A percentile compares a stretch with the other conserved stretches of the same genome.
phyloP scores from a whole-genome alignment of 78 protist genomes.

The Cavenderia fasciculata region DNA sequence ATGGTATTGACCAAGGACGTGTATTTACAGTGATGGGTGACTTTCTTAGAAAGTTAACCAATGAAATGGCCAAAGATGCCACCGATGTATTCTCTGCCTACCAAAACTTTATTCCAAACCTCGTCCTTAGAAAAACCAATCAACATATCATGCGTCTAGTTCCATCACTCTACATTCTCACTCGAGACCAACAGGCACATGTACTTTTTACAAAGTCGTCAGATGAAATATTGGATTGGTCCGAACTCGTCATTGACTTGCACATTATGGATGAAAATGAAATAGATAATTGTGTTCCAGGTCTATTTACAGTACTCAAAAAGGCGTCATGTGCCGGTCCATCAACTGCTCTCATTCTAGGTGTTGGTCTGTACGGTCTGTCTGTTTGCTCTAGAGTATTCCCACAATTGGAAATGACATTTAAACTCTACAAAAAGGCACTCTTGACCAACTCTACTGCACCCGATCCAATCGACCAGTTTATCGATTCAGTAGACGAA shows the following conservation, averaged over 20 bases:
- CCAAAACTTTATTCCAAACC: constrained; percentile 6
- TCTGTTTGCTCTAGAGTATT: neutral
- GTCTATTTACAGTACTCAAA: neutral
- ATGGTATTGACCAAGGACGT: neutral
- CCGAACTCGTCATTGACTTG: neutral
- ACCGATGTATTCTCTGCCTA: constrained; percentile 7
- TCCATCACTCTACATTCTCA: constrained; percentile 5
- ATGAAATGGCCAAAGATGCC: constrained; percentile 20
- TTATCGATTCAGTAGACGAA: neutral
- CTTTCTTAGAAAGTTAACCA: neutral
- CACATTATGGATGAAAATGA: constrained; percentile 4
- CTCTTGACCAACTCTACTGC: too few species aligned
- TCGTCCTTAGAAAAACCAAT: neutral
- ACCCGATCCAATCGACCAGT: neutral
- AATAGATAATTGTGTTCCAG: neutral
- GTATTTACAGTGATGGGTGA: neutral
- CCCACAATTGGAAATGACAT: neutral
- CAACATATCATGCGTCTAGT: neutral
- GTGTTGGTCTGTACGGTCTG: constrained; percentile 8
- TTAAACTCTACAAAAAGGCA: too few species aligned
- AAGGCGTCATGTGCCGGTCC: neutral
- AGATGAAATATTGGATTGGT: neutral
- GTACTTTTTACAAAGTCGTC: neutral
- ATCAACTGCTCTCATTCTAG: neutral
- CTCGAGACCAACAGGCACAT: neutral